Base-by-base conservation (phyloP, 2,329 filamentous ascomycete genomes). In the Fusarium incarnatum region DNA sequence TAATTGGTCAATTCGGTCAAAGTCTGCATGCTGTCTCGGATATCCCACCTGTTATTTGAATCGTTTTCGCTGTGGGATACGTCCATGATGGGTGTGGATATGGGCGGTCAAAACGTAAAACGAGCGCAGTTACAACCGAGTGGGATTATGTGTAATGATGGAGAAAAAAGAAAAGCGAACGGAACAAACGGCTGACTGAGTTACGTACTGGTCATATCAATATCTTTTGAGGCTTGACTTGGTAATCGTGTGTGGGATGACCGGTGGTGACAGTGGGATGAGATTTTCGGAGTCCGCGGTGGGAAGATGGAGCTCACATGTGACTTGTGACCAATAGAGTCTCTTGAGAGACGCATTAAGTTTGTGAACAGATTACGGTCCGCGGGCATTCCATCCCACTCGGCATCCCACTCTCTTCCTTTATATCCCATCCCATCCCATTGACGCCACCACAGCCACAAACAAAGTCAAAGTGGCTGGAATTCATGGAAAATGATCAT, bases 241-340 rank as follows among this genome's bases (percentile, higher is more conserved):
- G 70, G 70, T 70, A 68, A 73, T 73, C 68, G 56, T 45, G 41
- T 47, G 72, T 68, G 72, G 67, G 63, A 71, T 68, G 50, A 34
- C 61, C 62, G 71, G 57, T 20, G 11, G 47, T n/a, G 8, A 61
- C 32, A 52, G 67, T 68, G 69, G 62, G 73, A 73, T 75, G 44
- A 30, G n/a, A 25, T 61, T 48, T 47, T 60, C 48, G 30, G 52
- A 9, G 42, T 6, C 46, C 54, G 32, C 40, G 45, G 45, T 45
- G 13, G 22, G 37, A 45, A 41, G 50, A 40, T 28, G 65, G 46
- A 50, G 55, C 1, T 9, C 9, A 4, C 16, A 3, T 11, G 22
- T 11, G 1, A 8, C 4, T 3, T 12, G 3, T 1, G 4, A 4
- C 55, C 61, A 55, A 25, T 61, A 3, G 23, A 1, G 10, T 3